Base-by-base conservation (phyloP, 257 asterid species). In the Eucommia ulmoides region DNA sequence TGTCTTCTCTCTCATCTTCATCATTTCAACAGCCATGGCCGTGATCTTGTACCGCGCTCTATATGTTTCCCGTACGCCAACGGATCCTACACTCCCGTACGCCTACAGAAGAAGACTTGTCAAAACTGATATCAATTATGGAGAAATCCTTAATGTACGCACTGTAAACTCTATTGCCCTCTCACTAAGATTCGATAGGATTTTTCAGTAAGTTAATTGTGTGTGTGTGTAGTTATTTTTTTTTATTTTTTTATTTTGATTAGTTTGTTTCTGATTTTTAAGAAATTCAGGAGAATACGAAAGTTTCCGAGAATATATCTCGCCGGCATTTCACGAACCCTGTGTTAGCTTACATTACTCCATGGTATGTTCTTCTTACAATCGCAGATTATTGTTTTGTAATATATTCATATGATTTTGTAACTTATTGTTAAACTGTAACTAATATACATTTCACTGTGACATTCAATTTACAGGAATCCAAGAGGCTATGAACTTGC, bases 401-500 rank as follows among this genome's bases (percentile, higher is more conserved):
- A 2, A 38, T 6, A 3, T 14, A 14, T 38, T 38, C n/a, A 8
- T 3, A 15, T 38, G 16, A 2, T 38, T 38, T 38, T 3, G n/a
- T 14, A 38, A 10, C 1, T 38, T 14, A 3, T 7, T 9, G 3
- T 9, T 38, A 10, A 10, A 3, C n/a, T 1, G 45, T 3, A 6
- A 3, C 15, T 8, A 14, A 3, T 38, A 10, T 38, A 5, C 45
- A 38, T 38, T 10, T 5, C n/a, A 3, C 45, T 1, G n/a, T 5
- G 15, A 38, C 15, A 7, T 38, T 10, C 6, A 5, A 16, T 42
- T 35, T 67, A 70, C 79, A 88, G 97, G 98, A 85, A 85, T 69
- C 69, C 93, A 20, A 86, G 75, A 72, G 98, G 98, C 20, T 85
- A 80, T 73, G 88, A 78, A 24, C 56, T 78, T 77, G 94, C 93